phyloP scores from a whole-genome alignment of 441 rosid genomes.

The Populus hybrid region DNA sequence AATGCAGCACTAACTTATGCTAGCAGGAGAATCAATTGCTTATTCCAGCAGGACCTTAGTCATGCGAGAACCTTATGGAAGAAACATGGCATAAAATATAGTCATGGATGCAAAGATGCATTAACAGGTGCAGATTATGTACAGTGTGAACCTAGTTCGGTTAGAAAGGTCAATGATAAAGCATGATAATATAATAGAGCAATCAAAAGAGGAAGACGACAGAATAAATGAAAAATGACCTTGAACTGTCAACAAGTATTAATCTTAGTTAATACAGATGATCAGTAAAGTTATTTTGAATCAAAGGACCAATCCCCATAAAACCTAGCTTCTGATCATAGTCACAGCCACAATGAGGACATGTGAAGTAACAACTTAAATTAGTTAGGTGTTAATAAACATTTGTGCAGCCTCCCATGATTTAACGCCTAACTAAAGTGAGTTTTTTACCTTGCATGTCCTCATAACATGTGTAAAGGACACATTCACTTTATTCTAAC shows the following conservation, averaged over 20 bases:
- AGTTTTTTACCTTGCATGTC: neutral
- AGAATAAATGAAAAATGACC: neutral
- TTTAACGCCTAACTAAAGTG: neutral
- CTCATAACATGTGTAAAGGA: neutral
- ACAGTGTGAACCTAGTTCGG: neutral
- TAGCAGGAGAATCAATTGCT: slow-evolving; percentile 1
- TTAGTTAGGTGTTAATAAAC: neutral
- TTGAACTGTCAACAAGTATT: neutral
- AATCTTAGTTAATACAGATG: neutral
- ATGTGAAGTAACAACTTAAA: neutral
- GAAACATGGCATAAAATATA: neutral
- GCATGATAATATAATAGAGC: neutral
- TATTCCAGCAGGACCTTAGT: neutral
- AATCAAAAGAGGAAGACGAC: neutral
- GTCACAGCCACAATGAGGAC: neutral
- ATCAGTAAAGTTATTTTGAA: neutral
- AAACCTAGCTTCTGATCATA: neutral
- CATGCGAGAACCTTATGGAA: neutral
- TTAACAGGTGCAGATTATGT: neutral
- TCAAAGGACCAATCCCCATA: neutral
- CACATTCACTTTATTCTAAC: neutral
- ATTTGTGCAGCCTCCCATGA: neutral
- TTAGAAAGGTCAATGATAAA: neutral
- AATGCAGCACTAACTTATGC: neutral
- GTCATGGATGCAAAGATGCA: neutral